phyloP scores from a whole-genome alignment of 1,284 basidiomycete genomes.

The Cutaneotrichosporon sp. region DNA sequence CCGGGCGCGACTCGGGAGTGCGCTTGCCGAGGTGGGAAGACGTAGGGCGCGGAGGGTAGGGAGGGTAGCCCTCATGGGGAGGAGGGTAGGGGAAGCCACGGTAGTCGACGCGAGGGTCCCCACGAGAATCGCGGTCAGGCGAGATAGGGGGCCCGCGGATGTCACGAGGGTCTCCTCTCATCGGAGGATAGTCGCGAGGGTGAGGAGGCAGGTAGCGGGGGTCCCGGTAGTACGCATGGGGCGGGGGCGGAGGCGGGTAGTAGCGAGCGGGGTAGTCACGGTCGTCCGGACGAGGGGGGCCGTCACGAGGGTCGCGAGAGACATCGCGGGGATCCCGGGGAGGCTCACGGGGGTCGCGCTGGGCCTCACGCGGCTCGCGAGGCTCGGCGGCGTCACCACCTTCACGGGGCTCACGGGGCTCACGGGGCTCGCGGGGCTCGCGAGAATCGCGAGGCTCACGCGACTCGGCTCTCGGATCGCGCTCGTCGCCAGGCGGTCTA shows the following conservation, averaged over 20 bases:
- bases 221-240: conserved; percentile 20
- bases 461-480: conserved; percentile 2
- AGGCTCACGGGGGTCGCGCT: conserved; percentile 5
- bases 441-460: background rate
- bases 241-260: conserved; percentile 13
- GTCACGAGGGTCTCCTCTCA: conserved; percentile 7
- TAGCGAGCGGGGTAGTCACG: conserved; percentile 6
- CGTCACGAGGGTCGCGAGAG: conserved; percentile 1
- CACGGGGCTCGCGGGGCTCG: background rate
- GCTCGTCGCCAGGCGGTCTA: conserved; percentile 5
- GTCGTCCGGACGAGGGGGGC: conserved; percentile 8
- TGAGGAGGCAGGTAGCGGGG: conserved; percentile 14
- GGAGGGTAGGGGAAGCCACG: conserved; percentile 5
- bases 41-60: conserved; percentile 10
- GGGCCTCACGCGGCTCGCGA: background rate
- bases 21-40: conserved; percentile 21
- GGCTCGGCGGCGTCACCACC: background rate
- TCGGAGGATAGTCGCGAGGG: conserved; percentile 8
- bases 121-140: conserved; percentile 9
- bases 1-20: conserved; percentile 16
- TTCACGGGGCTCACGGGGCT: background rate
- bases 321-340: conserved; percentile 14
- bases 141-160: conserved; percentile 8
- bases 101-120: conserved; percentile 10
- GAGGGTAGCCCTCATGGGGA: conserved; percentile 8